Base-by-base conservation (phyloP, 331 rosid species). In the Quercus phellos region DNA sequence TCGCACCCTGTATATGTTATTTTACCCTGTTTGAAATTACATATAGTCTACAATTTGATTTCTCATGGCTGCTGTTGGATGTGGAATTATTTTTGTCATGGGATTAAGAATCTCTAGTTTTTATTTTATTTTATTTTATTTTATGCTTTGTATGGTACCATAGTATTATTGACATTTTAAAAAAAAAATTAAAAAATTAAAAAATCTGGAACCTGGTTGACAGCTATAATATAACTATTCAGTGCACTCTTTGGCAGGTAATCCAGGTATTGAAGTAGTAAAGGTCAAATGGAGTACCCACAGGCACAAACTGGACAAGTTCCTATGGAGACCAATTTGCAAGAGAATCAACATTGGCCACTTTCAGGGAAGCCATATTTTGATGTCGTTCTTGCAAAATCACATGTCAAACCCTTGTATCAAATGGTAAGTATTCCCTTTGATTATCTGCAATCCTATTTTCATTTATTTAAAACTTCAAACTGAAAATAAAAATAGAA, bases 291-390 rank as follows among this genome's bases (percentile, higher is more conserved):
- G 70, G 50, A 19, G 32, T 75, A 16, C 9, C 70, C 61, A 21
- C 55, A 55, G 19, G 58, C 30, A 38, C 50, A 60, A 27, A 19
- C 18, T 30, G 27, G 10, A n/a, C 51, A 68, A 6, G 24, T 17
- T 80, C 72, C 61, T 74, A 26, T 26, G 19, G 2, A 10, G 16
- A 46, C 68, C 53, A 64, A 68, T 74, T 14, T 77, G 43, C 74
- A 72, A 61, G 76, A 78, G 68, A 73, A 50, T 59, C 87, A 80
- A 63, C 59, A 69, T 73, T 59, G 80, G 68, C 90, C 94, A 3
- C 92, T 88, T 69, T 83, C 89, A 3, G 87, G 81, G 69, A 73
- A 81, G 21, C 88, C 87, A 68, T 83, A 77, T 78, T 80, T 10
- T 22, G 55, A 72, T 66, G 6, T 64, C 16, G 5, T 88, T 67